Evolutionary conservation across 1,284 basidiomycete genomes (phyloP).

Genomic region (Irpex rosettiformis): DNA sequence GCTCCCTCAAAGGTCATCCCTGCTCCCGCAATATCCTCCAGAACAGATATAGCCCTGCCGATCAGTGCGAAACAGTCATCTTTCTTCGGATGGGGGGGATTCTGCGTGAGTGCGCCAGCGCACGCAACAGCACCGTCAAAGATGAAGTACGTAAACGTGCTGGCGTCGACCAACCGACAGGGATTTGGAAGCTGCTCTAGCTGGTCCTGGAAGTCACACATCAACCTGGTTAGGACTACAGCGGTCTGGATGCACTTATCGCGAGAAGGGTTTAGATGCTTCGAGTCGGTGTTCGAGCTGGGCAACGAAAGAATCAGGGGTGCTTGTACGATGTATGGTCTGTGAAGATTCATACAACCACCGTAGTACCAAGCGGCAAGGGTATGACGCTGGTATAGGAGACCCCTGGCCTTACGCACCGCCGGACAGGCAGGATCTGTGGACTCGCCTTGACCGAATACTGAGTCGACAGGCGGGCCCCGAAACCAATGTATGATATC

Average conservation of each 20-base stretch:
- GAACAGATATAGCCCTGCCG: slow-evolving; percentile 21
- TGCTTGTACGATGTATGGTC: slow-evolving; percentile 24
- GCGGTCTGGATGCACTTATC: slow-evolving; percentile 27
- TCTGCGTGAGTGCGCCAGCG: slow-evolving; percentile 24
- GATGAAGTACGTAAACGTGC: slow-evolving; percentile 24
- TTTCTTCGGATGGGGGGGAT: slow-evolving; percentile 24
- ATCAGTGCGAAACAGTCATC: slow-evolving; percentile 23
- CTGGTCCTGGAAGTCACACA: slow-evolving; percentile 19
- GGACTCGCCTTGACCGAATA: neutral
- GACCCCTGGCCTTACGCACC: slow-evolving; percentile 14
- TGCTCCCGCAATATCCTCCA: slow-evolving; percentile 10
- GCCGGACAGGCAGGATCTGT: neutral
- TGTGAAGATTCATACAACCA: slow-evolving; percentile 27
- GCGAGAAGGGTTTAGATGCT: slow-evolving; percentile 21
- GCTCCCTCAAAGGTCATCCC: slow-evolving; percentile 17
- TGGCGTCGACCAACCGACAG: slow-evolving; percentile 18
- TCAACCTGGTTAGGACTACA: slow-evolving; percentile 22
- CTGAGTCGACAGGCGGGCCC: neutral
- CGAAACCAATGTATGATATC: slow-evolving; percentile 21
- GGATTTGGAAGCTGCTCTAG: neutral
- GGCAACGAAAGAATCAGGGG: slow-evolving; percentile 21
- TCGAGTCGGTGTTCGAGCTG: neutral
- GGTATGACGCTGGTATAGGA: slow-evolving; percentile 21
- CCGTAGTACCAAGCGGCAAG: slow-evolving; percentile 26
- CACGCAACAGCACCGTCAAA: slow-evolving; percentile 32